Conservation (phyloP, 306 rosid species). For the Dicorynia guianensis region DNA sequence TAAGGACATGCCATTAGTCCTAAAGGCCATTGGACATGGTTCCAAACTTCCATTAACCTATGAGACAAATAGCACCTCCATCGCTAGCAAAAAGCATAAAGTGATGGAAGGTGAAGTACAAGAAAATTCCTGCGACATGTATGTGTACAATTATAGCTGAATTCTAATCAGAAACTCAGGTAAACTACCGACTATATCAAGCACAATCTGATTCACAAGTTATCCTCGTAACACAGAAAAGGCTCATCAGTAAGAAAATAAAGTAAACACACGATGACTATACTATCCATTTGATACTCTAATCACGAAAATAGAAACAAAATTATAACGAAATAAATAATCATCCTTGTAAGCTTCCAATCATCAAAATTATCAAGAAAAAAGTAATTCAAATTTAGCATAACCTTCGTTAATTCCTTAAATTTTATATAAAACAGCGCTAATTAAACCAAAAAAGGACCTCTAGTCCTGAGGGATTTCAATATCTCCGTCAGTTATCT, state of each 20-base stretch:
- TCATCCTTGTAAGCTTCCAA: conserved; percentile 23
- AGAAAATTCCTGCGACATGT: background rate
- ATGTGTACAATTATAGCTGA: background rate
- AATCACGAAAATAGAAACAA: conserved; percentile 6
- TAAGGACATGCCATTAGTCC: background rate
- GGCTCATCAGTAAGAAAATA: background rate
- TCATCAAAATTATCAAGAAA: conserved; percentile 52
- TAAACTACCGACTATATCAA: background rate
- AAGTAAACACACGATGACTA: background rate
- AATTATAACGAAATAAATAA: conserved; percentile 16
- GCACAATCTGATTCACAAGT: background rate
- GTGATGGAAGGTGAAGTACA: background rate
- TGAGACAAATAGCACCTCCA: background rate
- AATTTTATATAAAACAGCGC: conserved; percentile 42
- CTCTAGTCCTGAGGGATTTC: conserved; percentile 83
- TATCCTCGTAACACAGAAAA: too few species aligned
- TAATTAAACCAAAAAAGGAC: conserved; percentile 12
- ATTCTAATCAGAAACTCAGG: background rate
- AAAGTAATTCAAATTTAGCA: conserved; percentile 32
- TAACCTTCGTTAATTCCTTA: conserved; percentile 34
- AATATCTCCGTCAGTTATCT: conserved; percentile 75
- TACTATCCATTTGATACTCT: background rate
- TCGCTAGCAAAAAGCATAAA: background rate
- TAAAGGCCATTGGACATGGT: background rate
- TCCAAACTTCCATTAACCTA: background rate